A percentile compares a stretch with the other conserved stretches of the same genome.
phyloP scores from a whole-genome alignment of 1,284 basidiomycete species.

The Tilletia walkeri region DNA sequence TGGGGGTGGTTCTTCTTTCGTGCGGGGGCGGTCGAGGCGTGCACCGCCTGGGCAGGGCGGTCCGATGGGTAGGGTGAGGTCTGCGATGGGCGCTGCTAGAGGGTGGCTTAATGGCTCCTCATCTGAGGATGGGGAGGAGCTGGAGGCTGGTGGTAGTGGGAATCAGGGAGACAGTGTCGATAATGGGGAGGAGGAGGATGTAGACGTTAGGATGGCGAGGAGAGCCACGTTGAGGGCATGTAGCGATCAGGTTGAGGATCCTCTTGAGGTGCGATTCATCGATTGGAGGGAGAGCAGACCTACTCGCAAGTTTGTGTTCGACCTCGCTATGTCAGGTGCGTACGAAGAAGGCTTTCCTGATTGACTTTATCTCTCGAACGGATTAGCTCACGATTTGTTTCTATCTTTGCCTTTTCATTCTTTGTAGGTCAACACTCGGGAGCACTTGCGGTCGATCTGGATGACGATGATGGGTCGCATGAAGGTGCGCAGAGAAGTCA shows the following conservation, averaged over 20 bases:
- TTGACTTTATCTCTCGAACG: background rate
- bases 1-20: background rate
- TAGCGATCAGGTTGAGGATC: background rate
- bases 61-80: too few species aligned
- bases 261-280: background rate
- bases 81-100: background rate
- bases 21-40: background rate
- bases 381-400: background rate
- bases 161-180: background rate
- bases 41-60: background rate
- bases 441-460: background rate
- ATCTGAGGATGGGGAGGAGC: background rate
- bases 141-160: background rate
- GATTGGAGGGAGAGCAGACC: background rate
- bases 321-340: conserved; percentile 35
- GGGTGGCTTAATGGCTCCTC: background rate
- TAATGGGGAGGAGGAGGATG: conserved; percentile 18
- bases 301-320: conserved; percentile 29
- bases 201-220: conserved; percentile 23
- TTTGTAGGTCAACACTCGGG: background rate
- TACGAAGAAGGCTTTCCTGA: background rate
- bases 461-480: background rate
- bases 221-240: conserved; percentile 10
- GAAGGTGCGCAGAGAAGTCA: too few species aligned
- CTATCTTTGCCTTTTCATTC: background rate